These are phyloP conservation scores for Ganoderma leucocontextum DNA, from an alignment of 1,284 basidiomycete species.

Conservation along the genomic window DNA sequence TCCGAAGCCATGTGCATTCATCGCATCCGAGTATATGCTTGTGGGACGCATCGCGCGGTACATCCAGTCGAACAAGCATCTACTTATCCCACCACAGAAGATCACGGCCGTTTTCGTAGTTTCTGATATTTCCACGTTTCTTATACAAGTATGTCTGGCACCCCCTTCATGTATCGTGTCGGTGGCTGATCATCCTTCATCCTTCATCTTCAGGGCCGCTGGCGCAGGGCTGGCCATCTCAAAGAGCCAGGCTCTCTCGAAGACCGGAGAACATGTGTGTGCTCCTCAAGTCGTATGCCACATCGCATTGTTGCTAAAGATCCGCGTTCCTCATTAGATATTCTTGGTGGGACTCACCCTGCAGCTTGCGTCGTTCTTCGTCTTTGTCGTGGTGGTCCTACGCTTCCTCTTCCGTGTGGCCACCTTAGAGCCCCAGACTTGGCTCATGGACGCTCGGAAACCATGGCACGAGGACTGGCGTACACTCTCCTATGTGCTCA, in stretches of 20 bases:
- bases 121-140: slow-evolving; percentile 73
- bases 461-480: slow-evolving; percentile 71
- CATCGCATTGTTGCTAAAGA: background rate
- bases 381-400: slow-evolving; percentile 66
- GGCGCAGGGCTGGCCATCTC: slow-evolving; percentile 52
- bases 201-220: slow-evolving; percentile 44
- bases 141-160: slow-evolving; percentile 59
- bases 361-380: slow-evolving; percentile 69
- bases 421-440: slow-evolving; percentile 54
- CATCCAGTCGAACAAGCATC: slow-evolving; percentile 52
- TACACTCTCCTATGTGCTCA: slow-evolving; percentile 58
- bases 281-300: background rate
- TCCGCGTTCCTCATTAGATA: slow-evolving; percentile 48
- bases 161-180: background rate
- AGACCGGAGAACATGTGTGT: slow-evolving; percentile 30
- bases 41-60: slow-evolving; percentile 2
- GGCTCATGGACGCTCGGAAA: slow-evolving; percentile 49
- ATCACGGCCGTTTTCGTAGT: slow-evolving; percentile 63
- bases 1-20: slow-evolving; percentile 72
- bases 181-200: background rate
- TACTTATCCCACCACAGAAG: slow-evolving; percentile 61
- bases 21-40: slow-evolving; percentile 72
- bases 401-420: slow-evolving; percentile 65
- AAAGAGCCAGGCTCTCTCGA: slow-evolving; percentile 30
- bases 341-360: slow-evolving; percentile 71